A percentile compares a stretch with the other conserved stretches of the same genome.
Conservation (phyloP, 179 eudicot genomes). For the Heliamphora pulchella region DNA sequence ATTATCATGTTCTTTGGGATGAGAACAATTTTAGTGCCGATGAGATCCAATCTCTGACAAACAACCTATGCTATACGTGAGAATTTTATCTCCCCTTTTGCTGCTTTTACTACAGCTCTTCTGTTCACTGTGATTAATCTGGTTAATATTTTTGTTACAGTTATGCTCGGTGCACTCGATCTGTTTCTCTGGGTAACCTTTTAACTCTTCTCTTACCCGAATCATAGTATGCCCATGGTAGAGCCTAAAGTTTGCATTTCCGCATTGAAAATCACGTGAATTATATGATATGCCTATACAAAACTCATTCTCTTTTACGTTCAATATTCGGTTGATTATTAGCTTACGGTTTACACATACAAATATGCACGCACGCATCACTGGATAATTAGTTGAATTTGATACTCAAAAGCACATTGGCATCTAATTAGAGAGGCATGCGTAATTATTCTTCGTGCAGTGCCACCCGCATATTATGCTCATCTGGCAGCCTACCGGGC, state of each 20-base stretch:
- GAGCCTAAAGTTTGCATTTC: background rate
- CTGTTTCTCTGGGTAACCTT: conserved; percentile 64
- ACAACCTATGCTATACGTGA: conserved; percentile 89
- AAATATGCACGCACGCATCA: background rate
- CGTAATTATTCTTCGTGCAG: conserved; percentile 26
- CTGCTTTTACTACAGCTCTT: background rate
- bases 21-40: conserved; percentile 84
- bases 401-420: background rate
- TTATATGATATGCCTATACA: too few relatives aligned
- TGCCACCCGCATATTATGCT: conserved; percentile 85
- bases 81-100: conserved; percentile 7
- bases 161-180: conserved; percentile 88
- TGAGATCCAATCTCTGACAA: conserved; percentile 75
- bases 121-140: background rate
- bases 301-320: background rate
- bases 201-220: background rate
- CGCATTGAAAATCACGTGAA: too few relatives aligned
- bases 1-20: conserved; percentile 92
- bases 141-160: conserved; percentile 27
- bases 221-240: background rate
- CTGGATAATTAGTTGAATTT: background rate
- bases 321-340: background rate
- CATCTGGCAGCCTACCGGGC: conserved; percentile 87
- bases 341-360: background rate
- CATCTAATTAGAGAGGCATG: background rate